Base-by-base conservation (phyloP, 768 basidiomycete species). In the Boletales sp. region DNA sequence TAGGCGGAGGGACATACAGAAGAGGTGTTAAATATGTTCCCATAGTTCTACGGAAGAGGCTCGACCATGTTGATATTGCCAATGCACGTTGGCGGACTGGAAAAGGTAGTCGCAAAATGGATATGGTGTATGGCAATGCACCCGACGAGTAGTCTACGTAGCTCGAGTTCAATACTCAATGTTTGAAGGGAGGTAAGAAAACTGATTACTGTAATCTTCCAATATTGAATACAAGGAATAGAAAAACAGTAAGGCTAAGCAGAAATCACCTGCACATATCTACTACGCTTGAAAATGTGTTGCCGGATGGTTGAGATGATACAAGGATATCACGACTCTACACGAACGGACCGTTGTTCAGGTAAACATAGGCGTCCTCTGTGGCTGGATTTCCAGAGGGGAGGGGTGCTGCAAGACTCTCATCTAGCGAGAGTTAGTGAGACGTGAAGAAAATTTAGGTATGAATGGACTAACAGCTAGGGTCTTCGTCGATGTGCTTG, bases 11-110 rank as follows among this genome's bases (percentile, higher is more conserved):
- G 5, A 78, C 76, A 32, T 80, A 78, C 52, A 79, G 78, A 53
- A 76, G 84, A 12, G 74, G 74, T 3, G 70, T 70, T 8, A 83
- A 80, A 56, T 94, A 94, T 57, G 72, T 79, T 13, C 83, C 83
- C 8, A 56, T 99, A 31, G 60, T 94, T 44, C 56, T 74, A 49
- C 74, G 94, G 52, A 79, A 82, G 47, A 74, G 90, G 46, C 68
- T 87, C 28, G 87, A 90, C 50, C 75, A 76, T 8, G 82, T 87
- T 0, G 86, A 89, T 32, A 79, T 81, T 13, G 77, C 80, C 19
- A 95, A 97, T 63, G 82, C 83, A 59, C 77, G 86, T 47, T 97
- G 89, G 87, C 74, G 84, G 53, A 60, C 75, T 15, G 86, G 86
- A 11, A 83, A 83, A 60, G 86, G 82, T 1, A 69, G 72, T 40